A percentile compares a stretch with the other conserved stretches of the same genome.
Conservation (phyloP, 306 rosid species). For the Ochetophila trinervis region DNA sequence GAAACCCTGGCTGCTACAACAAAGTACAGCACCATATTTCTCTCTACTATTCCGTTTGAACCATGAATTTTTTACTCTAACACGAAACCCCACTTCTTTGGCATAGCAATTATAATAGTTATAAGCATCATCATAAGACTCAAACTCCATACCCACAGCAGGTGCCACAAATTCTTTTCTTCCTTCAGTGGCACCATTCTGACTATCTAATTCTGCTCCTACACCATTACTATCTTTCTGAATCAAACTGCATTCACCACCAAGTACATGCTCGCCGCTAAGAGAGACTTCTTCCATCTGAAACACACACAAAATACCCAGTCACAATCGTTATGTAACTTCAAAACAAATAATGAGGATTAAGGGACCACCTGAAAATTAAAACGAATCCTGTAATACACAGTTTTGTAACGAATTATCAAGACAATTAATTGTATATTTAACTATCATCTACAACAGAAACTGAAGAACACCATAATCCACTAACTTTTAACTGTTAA, state of each 20-base stretch:
- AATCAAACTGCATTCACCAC: conserved; percentile 51
- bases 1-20: conserved; percentile 99
- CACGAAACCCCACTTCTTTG: conserved; percentile 85
- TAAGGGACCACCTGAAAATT: background rate
- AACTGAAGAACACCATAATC: too few relatives aligned
- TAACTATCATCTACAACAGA: too few relatives aligned
- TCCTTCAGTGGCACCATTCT: conserved; percentile 48
- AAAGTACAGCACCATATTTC: conserved; percentile 94
- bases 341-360: background rate
- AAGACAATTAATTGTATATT: too few relatives aligned
- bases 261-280: conserved; percentile 44
- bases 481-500: background rate
- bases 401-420: too few relatives aligned
- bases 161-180: conserved; percentile 73
- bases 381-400: background rate
- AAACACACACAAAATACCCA: conserved; percentile 27
- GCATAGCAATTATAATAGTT: conserved; percentile 89
- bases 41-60: conserved; percentile 90
- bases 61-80: conserved; percentile 96
- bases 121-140: conserved; percentile 92
- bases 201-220: conserved; percentile 47
- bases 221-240: conserved; percentile 46
- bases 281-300: conserved; percentile 67
- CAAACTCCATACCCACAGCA: conserved; percentile 94
- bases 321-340: conserved; percentile 2